A percentile compares a stretch with the other conserved stretches of the same genome.
Evolutionary conservation across 768 basidiomycete species (phyloP).

Genomic region (Pulveroboletus frians): DNA sequence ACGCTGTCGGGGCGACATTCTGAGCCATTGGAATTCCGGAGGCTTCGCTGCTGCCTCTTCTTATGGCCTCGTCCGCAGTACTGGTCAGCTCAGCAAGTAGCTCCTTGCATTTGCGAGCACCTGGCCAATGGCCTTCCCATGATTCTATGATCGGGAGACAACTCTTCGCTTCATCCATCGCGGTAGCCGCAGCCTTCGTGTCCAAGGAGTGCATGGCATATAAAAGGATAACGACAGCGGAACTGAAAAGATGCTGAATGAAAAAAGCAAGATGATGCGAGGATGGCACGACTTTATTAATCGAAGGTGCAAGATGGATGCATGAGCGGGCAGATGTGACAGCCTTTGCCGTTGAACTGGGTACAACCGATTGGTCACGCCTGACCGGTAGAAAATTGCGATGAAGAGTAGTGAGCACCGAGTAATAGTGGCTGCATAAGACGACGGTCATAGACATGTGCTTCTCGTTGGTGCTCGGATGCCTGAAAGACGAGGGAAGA

Average conservation of each 20-base stretch:
- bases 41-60: conserved; percentile 20
- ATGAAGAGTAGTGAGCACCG: conserved; percentile 79
- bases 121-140: conserved; percentile 87
- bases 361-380: conserved; percentile 60
- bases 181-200: conserved; percentile 53
- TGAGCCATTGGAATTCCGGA: conserved; percentile 24
- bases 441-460: conserved; percentile 84
- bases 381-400: conserved; percentile 82
- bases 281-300: conserved; percentile 76
- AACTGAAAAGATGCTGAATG: conserved; percentile 87
- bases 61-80: conserved; percentile 66
- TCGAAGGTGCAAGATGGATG: conserved; percentile 78
- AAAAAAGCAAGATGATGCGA: conserved; percentile 87
- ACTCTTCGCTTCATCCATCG: conserved; percentile 79
- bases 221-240: conserved; percentile 77
- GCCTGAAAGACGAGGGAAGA: conserved; percentile 70
- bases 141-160: conserved; percentile 66
- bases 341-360: conserved; percentile 74
- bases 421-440: conserved; percentile 86
- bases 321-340: conserved; percentile 82
- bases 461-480: conserved; percentile 64
- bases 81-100: conserved; percentile 63
- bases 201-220: conserved; percentile 84
- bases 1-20: conserved; percentile 29
- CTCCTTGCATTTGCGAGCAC: conserved; percentile 83